Conservation (phyloP, 2,329 filamentous ascomycete species). For the Septoria linicola region DNA sequence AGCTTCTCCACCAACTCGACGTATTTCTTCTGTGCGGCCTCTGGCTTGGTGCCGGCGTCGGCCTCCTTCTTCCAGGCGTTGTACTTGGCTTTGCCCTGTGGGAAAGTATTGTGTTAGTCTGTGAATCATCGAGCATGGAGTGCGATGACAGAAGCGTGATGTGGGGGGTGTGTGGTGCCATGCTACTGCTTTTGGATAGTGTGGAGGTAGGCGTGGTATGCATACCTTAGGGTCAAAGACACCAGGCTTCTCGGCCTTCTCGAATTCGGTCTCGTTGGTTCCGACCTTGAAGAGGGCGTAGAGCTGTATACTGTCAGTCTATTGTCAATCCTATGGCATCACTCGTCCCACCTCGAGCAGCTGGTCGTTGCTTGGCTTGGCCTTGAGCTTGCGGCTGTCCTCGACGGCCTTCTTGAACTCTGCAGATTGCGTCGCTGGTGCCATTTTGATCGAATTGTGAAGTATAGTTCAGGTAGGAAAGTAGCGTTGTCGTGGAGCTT, state of each 20-base stretch:
- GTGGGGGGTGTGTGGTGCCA: no score
- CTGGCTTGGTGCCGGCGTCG: conserved; percentile 61
- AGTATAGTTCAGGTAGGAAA: no score
- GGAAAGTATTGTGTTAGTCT: neutral
- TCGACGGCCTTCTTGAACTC: conserved; percentile 78
- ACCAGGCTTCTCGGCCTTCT: conserved; percentile 54
- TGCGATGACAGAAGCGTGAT: no score
- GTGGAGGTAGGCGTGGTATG: conserved; percentile 7
- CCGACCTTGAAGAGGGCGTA: conserved; percentile 53
- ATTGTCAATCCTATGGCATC: neutral
- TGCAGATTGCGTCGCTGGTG: conserved; percentile 41
- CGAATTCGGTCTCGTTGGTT: conserved; percentile 38
- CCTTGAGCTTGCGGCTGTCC: conserved; percentile 67
- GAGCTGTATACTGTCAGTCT: conserved; percentile 44
- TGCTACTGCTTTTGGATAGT: no score
- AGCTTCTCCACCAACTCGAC: conserved; percentile 69
- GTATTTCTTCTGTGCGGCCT: conserved; percentile 74
- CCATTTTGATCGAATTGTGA: no score
- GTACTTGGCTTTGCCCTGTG: conserved; percentile 68
- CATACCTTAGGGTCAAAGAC: conserved; percentile 69
- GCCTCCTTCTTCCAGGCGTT: conserved; percentile 71
- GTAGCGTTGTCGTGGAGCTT: neutral
- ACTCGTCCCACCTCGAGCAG: conserved; percentile 55
- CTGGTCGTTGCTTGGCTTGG: conserved; percentile 63
- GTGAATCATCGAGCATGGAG: no score